A percentile compares a stretch with the other conserved stretches of the same genome.
These are phyloP conservation scores for Gloeostereum incarnatum DNA, from an alignment of 768 basidiomycete species.

Conservation along the genomic window DNA sequence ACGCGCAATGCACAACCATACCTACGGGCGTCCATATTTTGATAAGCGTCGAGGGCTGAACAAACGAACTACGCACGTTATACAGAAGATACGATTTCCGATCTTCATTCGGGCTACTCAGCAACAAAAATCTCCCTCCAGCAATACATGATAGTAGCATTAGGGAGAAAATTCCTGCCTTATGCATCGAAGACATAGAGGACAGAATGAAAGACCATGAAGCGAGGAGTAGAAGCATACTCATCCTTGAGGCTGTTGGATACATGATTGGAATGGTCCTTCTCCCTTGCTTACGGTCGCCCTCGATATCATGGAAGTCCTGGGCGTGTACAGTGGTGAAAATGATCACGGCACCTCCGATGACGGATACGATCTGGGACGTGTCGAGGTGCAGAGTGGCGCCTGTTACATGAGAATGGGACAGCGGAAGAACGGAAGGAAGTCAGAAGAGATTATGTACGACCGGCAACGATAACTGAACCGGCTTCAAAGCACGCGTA, in stretches of 20 bases:
- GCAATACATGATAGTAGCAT: not conserved
- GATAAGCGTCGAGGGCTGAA: no score
- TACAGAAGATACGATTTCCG: not conserved
- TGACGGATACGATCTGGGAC: not conserved
- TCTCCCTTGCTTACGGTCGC: constrained; percentile 24
- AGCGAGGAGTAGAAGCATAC: constrained; percentile 1
- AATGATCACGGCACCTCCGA: constrained; percentile 14
- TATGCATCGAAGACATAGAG: not conserved
- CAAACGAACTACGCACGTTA: no score
- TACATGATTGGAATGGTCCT: constrained; percentile 27
- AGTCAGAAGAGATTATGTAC: not conserved
- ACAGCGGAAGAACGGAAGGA: not conserved
- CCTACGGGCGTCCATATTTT: no score
- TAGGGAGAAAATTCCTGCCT: not conserved
- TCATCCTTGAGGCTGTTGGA: constrained; percentile 17
- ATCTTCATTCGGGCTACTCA: not conserved
- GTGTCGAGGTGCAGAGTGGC: not conserved
- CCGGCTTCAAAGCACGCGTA: constrained; percentile 7
- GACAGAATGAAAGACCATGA: not conserved
- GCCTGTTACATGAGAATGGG: not conserved
- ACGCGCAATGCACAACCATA: no score
- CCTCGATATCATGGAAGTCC: constrained; percentile 29
- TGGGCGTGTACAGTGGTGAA: constrained; percentile 27
- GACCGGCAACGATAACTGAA: not conserved
- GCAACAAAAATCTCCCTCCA: not conserved